These are phyloP conservation scores for Rhizopus stolonifer DNA, from an alignment of 371 early-diverging fungal genomes.

Conservation along the genomic window DNA sequence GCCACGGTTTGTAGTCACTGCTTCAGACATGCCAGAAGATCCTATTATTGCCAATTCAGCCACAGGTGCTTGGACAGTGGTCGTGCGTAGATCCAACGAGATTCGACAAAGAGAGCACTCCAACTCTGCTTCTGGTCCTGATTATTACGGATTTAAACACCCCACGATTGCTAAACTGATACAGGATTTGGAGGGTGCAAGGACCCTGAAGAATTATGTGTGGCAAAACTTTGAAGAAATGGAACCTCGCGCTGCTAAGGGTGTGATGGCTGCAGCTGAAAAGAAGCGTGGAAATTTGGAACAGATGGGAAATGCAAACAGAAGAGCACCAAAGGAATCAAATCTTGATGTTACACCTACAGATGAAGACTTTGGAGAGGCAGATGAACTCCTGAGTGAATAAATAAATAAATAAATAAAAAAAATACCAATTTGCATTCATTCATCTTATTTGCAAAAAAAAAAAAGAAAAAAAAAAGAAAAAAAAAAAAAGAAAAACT, in stretches of 20 bases:
- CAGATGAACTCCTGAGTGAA: conserved; percentile 1
- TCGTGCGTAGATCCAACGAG: conserved; percentile 76
- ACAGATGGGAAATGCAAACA: conserved; percentile 51
- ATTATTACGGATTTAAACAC: conserved; percentile 89
- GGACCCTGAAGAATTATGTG: conserved; percentile 70
- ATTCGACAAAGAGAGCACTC: conserved; percentile 78
- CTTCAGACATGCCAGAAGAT: conserved; percentile 70
- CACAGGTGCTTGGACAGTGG: conserved; percentile 91
- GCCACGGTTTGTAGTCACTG: conserved; percentile 72
- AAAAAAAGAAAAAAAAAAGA: neutral
- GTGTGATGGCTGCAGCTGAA: conserved; percentile 52
- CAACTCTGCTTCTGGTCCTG: conserved; percentile 87
- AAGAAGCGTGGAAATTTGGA: conserved; percentile 53
- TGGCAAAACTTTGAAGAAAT: conserved; percentile 70
- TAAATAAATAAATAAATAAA: conserved; percentile 2
- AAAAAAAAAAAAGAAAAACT: too few species aligned
- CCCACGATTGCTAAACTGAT: conserved; percentile 86
- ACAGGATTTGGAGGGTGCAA: conserved; percentile 81
- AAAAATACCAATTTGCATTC: neutral
- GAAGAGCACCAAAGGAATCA: conserved; percentile 27
- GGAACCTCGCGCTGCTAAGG: conserved; percentile 50
- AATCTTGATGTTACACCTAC: neutral
- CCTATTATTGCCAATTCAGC: conserved; percentile 76
- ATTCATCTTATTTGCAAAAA: too few species aligned
- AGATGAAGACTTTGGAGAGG: conserved; percentile 4